phyloP scores from a whole-genome alignment of 345 rosid genomes.

The Hypericum androsaemum region DNA sequence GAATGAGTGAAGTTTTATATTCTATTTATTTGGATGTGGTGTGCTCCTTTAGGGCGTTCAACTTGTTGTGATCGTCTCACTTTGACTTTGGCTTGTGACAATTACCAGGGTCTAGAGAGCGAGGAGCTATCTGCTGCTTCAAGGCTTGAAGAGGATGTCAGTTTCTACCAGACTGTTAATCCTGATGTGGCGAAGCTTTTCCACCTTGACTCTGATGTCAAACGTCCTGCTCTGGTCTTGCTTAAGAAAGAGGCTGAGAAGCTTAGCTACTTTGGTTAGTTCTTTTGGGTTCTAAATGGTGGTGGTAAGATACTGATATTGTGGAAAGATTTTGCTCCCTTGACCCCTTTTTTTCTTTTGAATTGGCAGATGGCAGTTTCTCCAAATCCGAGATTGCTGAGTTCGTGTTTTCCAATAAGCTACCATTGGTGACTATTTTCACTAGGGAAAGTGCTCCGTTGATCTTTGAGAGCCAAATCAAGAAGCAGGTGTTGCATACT shows the following conservation, averaged over 20 bases:
- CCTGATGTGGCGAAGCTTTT: conserved; percentile 91
- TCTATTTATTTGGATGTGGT: too few relatives aligned
- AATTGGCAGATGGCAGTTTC: conserved; percentile 65
- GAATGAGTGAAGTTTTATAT: too few relatives aligned
- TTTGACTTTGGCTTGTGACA: too few relatives aligned
- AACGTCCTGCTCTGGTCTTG: conserved; percentile 75
- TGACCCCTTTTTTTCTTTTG: conserved; percentile 8
- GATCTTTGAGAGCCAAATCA: conserved; percentile 77
- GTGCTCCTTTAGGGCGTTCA: too few relatives aligned
- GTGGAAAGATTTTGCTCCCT: conserved; percentile 3
- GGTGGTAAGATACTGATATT: neutral
- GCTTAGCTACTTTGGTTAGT: conserved; percentile 68
- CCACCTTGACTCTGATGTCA: conserved; percentile 61
- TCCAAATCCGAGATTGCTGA: conserved; percentile 57
- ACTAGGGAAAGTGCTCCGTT: conserved; percentile 69
- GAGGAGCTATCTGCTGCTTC: conserved; percentile 83
- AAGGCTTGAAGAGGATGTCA: conserved; percentile 81
- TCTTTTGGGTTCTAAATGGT: conserved; percentile 2
- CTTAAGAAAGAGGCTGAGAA: conserved; percentile 82
- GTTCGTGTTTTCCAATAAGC: conserved; percentile 73
- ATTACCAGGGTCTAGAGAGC: conserved; percentile 60
- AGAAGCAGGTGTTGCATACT: conserved; percentile 56
- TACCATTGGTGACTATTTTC: conserved; percentile 72
- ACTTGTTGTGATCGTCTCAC: too few relatives aligned
- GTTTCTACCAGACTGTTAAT: conserved; percentile 78